These are phyloP conservation scores for Spongiforma sp. DNA, from an alignment of 1,284 basidiomycete genomes.

Conservation along the genomic window DNA sequence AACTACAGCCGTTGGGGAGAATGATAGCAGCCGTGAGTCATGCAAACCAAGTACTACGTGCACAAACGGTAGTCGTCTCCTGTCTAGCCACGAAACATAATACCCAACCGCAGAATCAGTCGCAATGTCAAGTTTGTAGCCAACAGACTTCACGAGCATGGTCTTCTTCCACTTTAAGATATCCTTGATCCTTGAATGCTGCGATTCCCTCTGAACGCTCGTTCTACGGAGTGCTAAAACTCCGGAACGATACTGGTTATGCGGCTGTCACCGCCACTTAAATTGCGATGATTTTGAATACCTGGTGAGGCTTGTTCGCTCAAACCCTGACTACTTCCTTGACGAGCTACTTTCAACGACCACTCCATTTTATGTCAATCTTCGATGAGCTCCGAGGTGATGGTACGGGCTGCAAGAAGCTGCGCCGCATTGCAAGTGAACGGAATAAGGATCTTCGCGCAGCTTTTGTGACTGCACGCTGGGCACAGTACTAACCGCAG, in stretches of 20 bases:
- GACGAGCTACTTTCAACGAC: background rate
- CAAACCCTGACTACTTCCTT: background rate
- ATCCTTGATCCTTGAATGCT: slow-evolving; percentile 2
- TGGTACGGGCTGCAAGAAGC: background rate
- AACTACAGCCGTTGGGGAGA: no score
- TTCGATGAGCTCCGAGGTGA: slow-evolving; percentile 31
- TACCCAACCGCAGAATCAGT: background rate
- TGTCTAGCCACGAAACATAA: no score
- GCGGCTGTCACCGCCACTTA: background rate
- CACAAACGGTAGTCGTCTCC: no score
- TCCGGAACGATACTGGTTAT: background rate
- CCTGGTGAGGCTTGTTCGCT: background rate
- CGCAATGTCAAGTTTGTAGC: background rate
- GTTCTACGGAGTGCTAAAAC: background rate
- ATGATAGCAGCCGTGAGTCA: no score
- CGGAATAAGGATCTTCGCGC: background rate
- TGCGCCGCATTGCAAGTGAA: background rate
- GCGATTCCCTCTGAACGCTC: background rate
- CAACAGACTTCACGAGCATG: background rate
- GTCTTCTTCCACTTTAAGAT: background rate
- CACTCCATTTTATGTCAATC: slow-evolving; percentile 26
- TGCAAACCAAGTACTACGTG: no score
- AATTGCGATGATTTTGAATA: background rate
- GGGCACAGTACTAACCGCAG: background rate
- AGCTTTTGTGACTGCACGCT: background rate